Base-by-base conservation (phyloP, 352 stramenopile genomes). In the Saprolegnia parasitica region DNA sequence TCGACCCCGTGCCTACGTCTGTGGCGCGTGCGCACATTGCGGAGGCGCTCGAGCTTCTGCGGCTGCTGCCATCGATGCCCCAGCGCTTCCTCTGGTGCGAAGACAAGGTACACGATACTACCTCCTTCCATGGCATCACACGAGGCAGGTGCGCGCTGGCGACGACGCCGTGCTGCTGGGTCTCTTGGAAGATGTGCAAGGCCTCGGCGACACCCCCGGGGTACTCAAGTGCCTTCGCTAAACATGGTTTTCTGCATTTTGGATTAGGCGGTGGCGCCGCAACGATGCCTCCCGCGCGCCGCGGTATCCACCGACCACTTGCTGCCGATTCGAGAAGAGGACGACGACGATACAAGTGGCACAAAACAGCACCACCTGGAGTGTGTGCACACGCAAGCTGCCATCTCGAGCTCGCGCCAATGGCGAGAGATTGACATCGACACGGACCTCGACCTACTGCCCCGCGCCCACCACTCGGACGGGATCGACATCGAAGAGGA, bases 371-470 rank as follows among this genome's bases (percentile, higher is more conserved):
- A 23, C 20, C 39, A 24, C n/a, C 16, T 65, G 5, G 40, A 39
- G n/a, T 65, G 57, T 21, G 35, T 29, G 57, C 57, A 65, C 37
- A 42, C 40, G 10, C 20, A 65, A 16, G 40, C 57, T 10, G 18
- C 35, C n/a, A 39, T 65, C 16, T 26, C 35, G 9, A 65, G 57
- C 21, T 37, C 37, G 6, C 57, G 40, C 35, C 57, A 65, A 32
- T 65, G 57, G 57, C 57, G 57, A 13, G 57, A 65, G 40, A 65
- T 39, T 5, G 57, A 65, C 21, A 65, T 65, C 40, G 57, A 65
- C 40, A 18, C 57, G 40, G 26, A 29, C 57, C 10, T 50, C 18
- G 57, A 65, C 37, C 18, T 65, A 11, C 40, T 65, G 21, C 57
- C 57, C 1, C 57, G 47, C 11, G 26, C 32, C 8, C 29, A 65